phyloP scores from a whole-genome alignment of 176 grass and related monocot genomes.

The Olyra latifolia region DNA sequence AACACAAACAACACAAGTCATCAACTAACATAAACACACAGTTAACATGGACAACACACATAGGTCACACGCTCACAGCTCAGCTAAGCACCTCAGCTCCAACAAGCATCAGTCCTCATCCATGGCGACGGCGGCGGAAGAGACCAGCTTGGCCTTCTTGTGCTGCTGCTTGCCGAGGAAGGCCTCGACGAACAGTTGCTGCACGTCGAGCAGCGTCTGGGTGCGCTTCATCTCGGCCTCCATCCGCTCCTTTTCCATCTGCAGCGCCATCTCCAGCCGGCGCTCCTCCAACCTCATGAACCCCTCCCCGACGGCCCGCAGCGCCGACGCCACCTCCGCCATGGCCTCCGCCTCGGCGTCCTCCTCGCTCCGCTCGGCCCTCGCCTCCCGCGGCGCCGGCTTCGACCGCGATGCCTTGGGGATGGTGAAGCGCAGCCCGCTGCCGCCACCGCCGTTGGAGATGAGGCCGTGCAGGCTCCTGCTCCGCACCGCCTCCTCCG shows the following conservation, averaged over 20 bases:
- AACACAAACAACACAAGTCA: slow-evolving; percentile 36
- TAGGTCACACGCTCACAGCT: background rate
- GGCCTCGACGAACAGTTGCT: slow-evolving; percentile 74
- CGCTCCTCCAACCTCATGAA: slow-evolving; percentile 86
- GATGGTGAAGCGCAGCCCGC: slow-evolving; percentile 79
- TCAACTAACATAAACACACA: slow-evolving; percentile 16
- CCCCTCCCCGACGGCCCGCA: slow-evolving; percentile 65
- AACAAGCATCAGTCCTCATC: slow-evolving; percentile 48
- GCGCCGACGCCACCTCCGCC: slow-evolving; percentile 61
- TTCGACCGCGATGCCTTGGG: slow-evolving; percentile 76
- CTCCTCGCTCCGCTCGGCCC: slow-evolving; percentile 32
- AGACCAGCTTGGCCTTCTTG: slow-evolving; percentile 54
- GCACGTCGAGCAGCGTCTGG: slow-evolving; percentile 84
- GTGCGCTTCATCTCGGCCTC: slow-evolving; percentile 89
- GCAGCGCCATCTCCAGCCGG: slow-evolving; percentile 80
- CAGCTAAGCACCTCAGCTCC: background rate
- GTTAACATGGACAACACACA: slow-evolving; percentile 39
- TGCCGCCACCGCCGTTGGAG: slow-evolving; percentile 64
- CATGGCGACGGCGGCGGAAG: slow-evolving; percentile 30
- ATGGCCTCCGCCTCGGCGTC: slow-evolving; percentile 56
- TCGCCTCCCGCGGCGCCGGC: slow-evolving; percentile 13
- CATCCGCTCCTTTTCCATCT: slow-evolving; percentile 92
- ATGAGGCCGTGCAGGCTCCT: slow-evolving; percentile 82
- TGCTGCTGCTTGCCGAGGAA: slow-evolving; percentile 67
- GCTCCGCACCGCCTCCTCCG: slow-evolving; percentile 52